These are phyloP conservation scores for Colletotrichum nymphaeae DNA, from an alignment of 2,329 filamentous ascomycete species.

Conservation along the genomic window DNA sequence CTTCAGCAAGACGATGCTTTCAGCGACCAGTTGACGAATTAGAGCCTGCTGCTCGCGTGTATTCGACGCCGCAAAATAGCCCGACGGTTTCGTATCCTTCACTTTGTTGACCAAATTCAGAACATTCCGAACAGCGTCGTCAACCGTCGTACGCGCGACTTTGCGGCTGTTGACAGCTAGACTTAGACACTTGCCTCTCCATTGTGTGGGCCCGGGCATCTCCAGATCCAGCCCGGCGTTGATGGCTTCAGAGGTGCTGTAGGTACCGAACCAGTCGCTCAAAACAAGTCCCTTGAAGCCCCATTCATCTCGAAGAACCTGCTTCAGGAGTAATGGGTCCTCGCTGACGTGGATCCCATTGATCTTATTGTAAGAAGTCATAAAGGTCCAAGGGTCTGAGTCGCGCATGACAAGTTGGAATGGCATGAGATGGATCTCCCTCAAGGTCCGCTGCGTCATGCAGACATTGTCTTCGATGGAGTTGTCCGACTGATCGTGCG, in stretches of 20 bases:
- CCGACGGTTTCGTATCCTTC: conserved; percentile 43
- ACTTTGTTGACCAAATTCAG: conserved; percentile 67
- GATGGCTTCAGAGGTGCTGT: conserved; percentile 62
- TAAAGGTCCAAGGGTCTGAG: conserved; percentile 62
- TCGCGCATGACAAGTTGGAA: conserved; percentile 69
- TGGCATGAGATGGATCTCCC: conserved; percentile 66
- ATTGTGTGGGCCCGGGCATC: conserved; percentile 67
- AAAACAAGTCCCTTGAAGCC: conserved; percentile 67
- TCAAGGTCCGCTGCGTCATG: conserved; percentile 44
- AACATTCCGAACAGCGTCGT: conserved; percentile 66
- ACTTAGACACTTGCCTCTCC: conserved; percentile 32
- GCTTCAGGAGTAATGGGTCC: conserved; percentile 60
- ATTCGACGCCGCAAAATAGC: conserved; percentile 59
- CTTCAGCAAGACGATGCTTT: conserved; percentile 80
- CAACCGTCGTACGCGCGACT: conserved; percentile 47
- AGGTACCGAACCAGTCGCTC: conserved; percentile 70
- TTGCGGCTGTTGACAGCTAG: conserved; percentile 27
- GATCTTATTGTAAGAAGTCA: conserved; percentile 70
- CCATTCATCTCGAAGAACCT: conserved; percentile 67
- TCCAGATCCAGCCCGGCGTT: conserved; percentile 67
- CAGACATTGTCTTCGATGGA: conserved; percentile 40
- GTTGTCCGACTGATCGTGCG: conserved; percentile 39
- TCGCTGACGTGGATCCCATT: conserved; percentile 68
- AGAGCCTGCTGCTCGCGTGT: conserved; percentile 68
- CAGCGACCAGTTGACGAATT: conserved; percentile 72